Evolutionary conservation across 768 basidiomycete species (phyloP).

Genomic region (Lentinus brumalis): DNA sequence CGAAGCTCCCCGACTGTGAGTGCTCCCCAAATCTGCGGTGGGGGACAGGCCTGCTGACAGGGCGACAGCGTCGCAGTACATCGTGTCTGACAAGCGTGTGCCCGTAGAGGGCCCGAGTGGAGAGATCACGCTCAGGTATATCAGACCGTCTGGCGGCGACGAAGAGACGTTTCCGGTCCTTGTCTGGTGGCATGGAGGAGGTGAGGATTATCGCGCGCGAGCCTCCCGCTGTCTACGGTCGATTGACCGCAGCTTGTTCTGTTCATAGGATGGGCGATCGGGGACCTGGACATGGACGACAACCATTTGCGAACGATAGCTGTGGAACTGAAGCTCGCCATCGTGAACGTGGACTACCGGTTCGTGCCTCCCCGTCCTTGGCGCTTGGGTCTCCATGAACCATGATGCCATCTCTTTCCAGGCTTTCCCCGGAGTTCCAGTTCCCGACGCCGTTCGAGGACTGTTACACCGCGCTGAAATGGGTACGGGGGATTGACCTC

Average conservation of each 20-base stretch:
- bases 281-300: constrained; percentile 22
- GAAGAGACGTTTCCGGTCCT: constrained; percentile 2
- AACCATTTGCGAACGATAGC: constrained; percentile 18
- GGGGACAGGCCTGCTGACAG: background rate
- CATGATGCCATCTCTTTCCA: background rate
- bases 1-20: background rate
- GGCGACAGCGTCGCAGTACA: constrained; percentile 2
- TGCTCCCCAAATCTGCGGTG: background rate
- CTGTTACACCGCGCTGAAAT: constrained; percentile 28
- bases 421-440: constrained; percentile 30
- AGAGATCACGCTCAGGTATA: background rate
- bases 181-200: constrained; percentile 8
- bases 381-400: background rate
- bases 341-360: constrained; percentile 23
- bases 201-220: background rate
- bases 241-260: background rate
- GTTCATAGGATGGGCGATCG: background rate
- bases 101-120: constrained; percentile 2
- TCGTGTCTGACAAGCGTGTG: background rate
- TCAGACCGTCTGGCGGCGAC: background rate
- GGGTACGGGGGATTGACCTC: constrained; percentile 15
- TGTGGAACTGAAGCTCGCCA: constrained; percentile 20
- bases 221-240: background rate
- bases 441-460: constrained; percentile 27
- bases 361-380: background rate